Conservation (phyloP, 768 basidiomycete species). For the Termitomyces sp. region DNA sequence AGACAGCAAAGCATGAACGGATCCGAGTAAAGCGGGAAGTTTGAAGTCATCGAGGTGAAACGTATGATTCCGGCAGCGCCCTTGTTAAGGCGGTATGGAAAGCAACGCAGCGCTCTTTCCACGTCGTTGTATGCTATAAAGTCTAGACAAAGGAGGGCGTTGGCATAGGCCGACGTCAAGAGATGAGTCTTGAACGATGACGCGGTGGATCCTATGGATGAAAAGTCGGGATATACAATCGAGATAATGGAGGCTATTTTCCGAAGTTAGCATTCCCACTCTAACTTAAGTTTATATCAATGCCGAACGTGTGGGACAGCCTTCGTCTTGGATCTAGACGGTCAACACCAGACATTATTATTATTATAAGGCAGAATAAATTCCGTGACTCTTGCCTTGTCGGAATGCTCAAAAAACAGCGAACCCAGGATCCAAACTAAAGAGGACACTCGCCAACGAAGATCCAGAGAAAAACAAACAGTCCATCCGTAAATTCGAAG, state of each 20-base stretch:
- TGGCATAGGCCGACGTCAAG: background rate
- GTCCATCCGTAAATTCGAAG: constrained; percentile 32
- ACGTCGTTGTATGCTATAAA: constrained; percentile 19
- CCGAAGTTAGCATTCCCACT: background rate
- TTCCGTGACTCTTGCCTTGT: constrained; percentile 2
- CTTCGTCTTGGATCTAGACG: background rate
- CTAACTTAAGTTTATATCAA: background rate
- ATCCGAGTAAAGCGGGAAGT: constrained; percentile 26
- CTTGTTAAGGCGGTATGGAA: constrained; percentile 16
- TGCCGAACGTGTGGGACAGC: constrained; percentile 1
- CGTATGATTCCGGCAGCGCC: constrained; percentile 18
- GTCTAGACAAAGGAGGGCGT: constrained; percentile 9
- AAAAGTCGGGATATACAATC: background rate
- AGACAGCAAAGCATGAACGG: constrained; percentile 36
- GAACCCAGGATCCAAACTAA: constrained; percentile 30
- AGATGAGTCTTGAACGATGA: background rate
- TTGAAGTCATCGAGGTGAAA: constrained; percentile 33
- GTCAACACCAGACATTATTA: background rate
- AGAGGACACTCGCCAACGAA: constrained; percentile 26
- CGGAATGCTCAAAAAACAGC: constrained; percentile 10
- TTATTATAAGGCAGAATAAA: background rate
- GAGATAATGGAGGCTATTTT: background rate
- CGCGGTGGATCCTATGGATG: background rate
- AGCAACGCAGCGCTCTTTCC: constrained; percentile 15
- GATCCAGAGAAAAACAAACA: constrained; percentile 26